Percentiles rank a stretch among this genome's conserved stretches.
Evolutionary conservation across 805 yeast species (phyloP).

Genomic region (Vanderwaltozyma verrucispora): DNA sequence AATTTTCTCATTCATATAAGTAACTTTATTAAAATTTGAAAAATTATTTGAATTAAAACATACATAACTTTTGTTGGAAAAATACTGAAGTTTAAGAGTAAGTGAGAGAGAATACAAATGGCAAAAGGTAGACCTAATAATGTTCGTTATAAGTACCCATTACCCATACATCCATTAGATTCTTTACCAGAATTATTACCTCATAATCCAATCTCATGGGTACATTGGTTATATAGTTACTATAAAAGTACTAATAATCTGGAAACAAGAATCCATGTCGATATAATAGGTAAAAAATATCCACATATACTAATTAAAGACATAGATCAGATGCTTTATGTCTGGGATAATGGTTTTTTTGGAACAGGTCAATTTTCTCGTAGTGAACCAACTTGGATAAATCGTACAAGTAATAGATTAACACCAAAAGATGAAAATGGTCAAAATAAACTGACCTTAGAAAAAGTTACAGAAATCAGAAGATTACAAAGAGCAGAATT

Average conservation of each 20-base stretch:
- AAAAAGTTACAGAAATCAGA: constrained; percentile 67
- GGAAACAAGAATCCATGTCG: constrained; percentile 13
- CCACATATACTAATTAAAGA: constrained; percentile 30
- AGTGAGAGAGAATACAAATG: no score
- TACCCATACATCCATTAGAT: constrained; percentile 43
- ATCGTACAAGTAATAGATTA: constrained; percentile 10
- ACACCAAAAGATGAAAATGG: constrained; percentile 23
- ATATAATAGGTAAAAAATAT: constrained; percentile 28
- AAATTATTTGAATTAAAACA: no score
- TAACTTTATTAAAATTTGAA: no score
- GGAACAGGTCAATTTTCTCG: constrained; percentile 88
- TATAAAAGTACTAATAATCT: constrained; percentile 13
- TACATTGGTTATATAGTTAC: constrained; percentile 34
- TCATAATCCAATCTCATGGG: constrained; percentile 63
- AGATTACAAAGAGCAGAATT: constrained; percentile 62
- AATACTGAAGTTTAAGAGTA: not conserved
- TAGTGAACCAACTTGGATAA: constrained; percentile 83
- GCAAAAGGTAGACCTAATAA: constrained; percentile 25
- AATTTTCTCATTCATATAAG: no score
- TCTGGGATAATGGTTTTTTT: constrained; percentile 85
- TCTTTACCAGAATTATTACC: constrained; percentile 44
- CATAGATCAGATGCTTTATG: constrained; percentile 36
- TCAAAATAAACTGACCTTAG: constrained; percentile 37
- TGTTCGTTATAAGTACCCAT: constrained; percentile 37
- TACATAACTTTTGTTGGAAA: not conserved